phyloP scores from a whole-genome alignment of 1,284 basidiomycete genomes.

The Austroboletus niveus region DNA sequence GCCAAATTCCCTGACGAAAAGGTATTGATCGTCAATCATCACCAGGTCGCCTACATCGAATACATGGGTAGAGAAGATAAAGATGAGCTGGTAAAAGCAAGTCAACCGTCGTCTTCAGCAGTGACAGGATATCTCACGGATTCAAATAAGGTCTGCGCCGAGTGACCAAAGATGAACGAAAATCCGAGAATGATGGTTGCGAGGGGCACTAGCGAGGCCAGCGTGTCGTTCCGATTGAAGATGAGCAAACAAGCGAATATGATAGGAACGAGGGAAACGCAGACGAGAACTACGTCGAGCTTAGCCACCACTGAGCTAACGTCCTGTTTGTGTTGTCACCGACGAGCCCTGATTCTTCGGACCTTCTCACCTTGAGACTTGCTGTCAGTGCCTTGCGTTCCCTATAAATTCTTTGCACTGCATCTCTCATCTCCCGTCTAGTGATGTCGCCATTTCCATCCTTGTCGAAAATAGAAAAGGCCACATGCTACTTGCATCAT shows the following conservation, averaged over 20 bases:
- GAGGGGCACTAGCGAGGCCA: constrained; percentile 78
- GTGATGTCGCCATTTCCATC: constrained; percentile 83
- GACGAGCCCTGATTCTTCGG: neutral
- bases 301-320: constrained; percentile 72
- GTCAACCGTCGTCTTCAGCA: neutral
- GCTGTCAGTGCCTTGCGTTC: constrained; percentile 74
- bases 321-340: constrained; percentile 42
- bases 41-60: constrained; percentile 79
- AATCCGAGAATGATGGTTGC: constrained; percentile 80
- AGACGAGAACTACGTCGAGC: constrained; percentile 70
- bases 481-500: constrained; percentile 49
- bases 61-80: constrained; percentile 82
- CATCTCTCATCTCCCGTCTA: constrained; percentile 81
- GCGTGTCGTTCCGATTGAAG: constrained; percentile 68
- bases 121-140: constrained; percentile 46
- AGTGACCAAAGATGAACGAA: constrained; percentile 81
- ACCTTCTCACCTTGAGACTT: constrained; percentile 57
- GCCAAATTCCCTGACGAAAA: constrained; percentile 70
- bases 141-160: constrained; percentile 80
- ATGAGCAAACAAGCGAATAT: constrained; percentile 78
- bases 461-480: constrained; percentile 78
- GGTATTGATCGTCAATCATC: constrained; percentile 59
- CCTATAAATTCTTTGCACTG: constrained; percentile 78
- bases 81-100: constrained; percentile 53
- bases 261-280: constrained; percentile 57